Conservation (phyloP, 2,329 filamentous ascomycete species). For the Lachnum nothofagi region DNA sequence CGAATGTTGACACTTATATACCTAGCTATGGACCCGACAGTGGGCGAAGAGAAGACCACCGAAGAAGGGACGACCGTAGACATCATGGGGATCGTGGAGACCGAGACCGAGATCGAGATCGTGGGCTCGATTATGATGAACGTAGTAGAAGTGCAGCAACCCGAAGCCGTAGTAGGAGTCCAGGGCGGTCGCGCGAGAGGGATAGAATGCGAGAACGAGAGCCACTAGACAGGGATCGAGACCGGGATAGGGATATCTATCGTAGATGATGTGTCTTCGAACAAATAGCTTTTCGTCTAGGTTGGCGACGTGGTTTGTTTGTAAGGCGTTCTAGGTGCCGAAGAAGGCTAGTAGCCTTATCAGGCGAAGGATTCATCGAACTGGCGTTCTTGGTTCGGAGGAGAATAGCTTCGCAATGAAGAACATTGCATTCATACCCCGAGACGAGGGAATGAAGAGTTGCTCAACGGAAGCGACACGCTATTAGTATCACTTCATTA, state of each 20-base stretch:
- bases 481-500: no score
- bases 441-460: no score
- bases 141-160: conserved; percentile 32
- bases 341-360: no score
- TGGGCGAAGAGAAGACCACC: conserved; percentile 34
- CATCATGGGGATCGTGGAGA: conserved; percentile 26
- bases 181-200: conserved; percentile 30
- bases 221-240: conserved; percentile 15
- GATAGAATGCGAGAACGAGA: conserved; percentile 39
- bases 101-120: conserved; percentile 37
- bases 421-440: no score
- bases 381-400: no score
- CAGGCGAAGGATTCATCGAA: no score
- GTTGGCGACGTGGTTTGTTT: no score
- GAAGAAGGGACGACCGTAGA: conserved; percentile 31
- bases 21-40: conserved; percentile 42
- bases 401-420: no score
- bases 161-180: conserved; percentile 44
- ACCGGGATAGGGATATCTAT: conserved; percentile 17
- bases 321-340: not conserved
- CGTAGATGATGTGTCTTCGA: conserved; percentile 15
- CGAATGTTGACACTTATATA: conserved; percentile 45
- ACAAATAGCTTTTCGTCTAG: no score
- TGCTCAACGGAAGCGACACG: no score
- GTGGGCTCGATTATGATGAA: conserved; percentile 33